A percentile compares a stretch with the other conserved stretches of the same genome.
Evolutionary conservation across 2,329 filamentous ascomycete species (phyloP).

Genomic region (Neoscytalidium dimidiatum): DNA sequence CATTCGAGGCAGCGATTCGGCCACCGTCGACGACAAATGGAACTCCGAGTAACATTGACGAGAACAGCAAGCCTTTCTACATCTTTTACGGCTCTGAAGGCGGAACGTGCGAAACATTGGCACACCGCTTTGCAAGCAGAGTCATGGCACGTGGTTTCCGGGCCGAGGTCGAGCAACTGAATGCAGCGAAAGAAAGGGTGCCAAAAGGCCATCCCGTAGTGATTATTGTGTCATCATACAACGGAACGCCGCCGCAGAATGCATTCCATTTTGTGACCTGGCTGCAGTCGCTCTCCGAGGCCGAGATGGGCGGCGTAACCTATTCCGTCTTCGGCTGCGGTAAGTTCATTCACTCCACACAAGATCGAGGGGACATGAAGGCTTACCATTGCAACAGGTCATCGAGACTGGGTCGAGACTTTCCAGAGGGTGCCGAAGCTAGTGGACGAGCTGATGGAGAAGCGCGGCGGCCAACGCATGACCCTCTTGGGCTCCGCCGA

Average conservation of each 20-base stretch:
- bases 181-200: conserved; percentile 35
- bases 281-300: conserved; percentile 32
- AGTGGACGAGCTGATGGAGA: conserved; percentile 33
- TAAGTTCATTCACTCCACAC: not conserved
- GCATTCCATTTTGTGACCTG: conserved; percentile 44
- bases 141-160: conserved; percentile 38
- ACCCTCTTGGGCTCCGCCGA: conserved; percentile 37
- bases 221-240: conserved; percentile 45
- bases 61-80: conserved; percentile 25
- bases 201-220: conserved; percentile 39
- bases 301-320: conserved; percentile 34
- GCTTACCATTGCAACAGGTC: conserved; percentile 13
- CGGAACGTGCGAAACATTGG: conserved; percentile 45
- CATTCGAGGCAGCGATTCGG: not conserved
- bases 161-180: conserved; percentile 38
- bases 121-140: conserved; percentile 37
- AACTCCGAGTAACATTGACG: too few species aligned
- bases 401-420: conserved; percentile 44
- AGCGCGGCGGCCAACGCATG: conserved; percentile 33
- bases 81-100: conserved; percentile 44
- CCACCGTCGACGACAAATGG: not conserved
- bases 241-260: conserved; percentile 47
- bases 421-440: conserved; percentile 43
- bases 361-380: not conserved
- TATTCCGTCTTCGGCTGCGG: conserved; percentile 46